Conservation (phyloP, 2,329 filamentous ascomycete genomes). For the Sporothrix schenckii region DNA sequence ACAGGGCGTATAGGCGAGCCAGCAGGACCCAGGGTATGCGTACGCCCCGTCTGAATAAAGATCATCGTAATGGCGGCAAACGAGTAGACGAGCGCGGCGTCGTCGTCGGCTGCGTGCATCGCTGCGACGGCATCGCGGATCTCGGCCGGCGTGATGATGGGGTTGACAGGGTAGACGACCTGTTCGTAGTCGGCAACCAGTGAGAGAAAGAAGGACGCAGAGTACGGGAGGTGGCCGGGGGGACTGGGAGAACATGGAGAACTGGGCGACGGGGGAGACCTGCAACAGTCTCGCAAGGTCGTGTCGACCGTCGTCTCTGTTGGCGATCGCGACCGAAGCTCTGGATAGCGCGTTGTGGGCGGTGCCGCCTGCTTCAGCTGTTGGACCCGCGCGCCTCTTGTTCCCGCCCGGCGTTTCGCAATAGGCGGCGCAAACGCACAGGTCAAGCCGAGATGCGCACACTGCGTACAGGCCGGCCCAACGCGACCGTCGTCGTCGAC, state of each 20-base stretch:
- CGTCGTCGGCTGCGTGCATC: constrained; percentile 47
- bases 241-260: too few species aligned
- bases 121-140: constrained; percentile 41
- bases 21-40: not conserved
- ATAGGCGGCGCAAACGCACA: constrained; percentile 48
- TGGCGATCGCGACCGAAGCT: not conserved
- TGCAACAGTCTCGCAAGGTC: too few species aligned
- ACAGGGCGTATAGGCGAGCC: too few species aligned
- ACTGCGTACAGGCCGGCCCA: constrained; percentile 46
- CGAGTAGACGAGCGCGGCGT: constrained; percentile 29
- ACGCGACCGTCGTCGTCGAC: constrained; percentile 37
- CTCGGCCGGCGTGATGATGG: constrained; percentile 41
- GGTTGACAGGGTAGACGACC: constrained; percentile 47
- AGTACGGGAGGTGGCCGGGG: too few species aligned
- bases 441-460: constrained; percentile 48
- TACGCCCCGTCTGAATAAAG: constrained; percentile 1
- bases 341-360: not conserved
- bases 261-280: too few species aligned
- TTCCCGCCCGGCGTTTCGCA: not conserved
- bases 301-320: too few species aligned
- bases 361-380: constrained; percentile 1
- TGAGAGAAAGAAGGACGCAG: constrained; percentile 45
- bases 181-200: constrained; percentile 50
- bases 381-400: not conserved
- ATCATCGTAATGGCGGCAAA: constrained; percentile 10